Evolutionary conservation across 148 eudicot species (phyloP), one percentile per base, ranked within the genome.

Genomic region (Camellia lanceoleosa): DNA sequence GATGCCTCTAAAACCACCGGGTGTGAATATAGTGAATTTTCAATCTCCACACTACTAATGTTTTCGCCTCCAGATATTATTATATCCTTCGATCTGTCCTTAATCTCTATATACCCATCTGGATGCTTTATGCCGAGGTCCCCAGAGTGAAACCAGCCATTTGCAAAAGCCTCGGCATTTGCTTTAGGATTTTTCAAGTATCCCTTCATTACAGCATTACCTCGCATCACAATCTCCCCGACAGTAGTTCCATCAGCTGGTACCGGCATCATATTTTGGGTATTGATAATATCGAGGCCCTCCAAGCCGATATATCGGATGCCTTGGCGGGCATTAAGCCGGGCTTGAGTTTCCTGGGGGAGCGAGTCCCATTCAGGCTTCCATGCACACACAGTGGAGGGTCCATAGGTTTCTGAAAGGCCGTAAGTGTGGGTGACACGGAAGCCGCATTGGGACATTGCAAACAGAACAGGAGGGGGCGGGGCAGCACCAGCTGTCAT

Each of bases 401-500:
- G 98, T 8, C 98, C 98, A 5, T 87, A 95, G 20, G 97, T 95
- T 81, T 93, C 97, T 0, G 97, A 93, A 18, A 95, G 97, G 80
- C 97, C 97, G 1, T 95, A 95, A 7, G 98, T 92, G 87, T 95
- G 98, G 60, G 98, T 75, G 9, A 95, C 97, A 13, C 89, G 92
- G 83, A 95, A 95, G 63, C 99, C 97, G 58, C 73, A 86, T 52
- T 87, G 74, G 19, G 92, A 83, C 99, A 95, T 95, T 76, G 87
- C 97, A 46, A 75, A 86, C 66, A 95, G 92, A 74, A 95, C 87
- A 0, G 92, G 84, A 67, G 97, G 93, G 5, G 99, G 99, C 5
- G 99, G 99, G 44, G 97, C 93, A 3, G 99, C 97, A 7, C 99
- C 99, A 1, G 97, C 99, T 44, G 99, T 95, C 94, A 90, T 93